Base-by-base conservation (phyloP, 2,329 filamentous ascomycete species). In the Elsinoe necatrix region DNA sequence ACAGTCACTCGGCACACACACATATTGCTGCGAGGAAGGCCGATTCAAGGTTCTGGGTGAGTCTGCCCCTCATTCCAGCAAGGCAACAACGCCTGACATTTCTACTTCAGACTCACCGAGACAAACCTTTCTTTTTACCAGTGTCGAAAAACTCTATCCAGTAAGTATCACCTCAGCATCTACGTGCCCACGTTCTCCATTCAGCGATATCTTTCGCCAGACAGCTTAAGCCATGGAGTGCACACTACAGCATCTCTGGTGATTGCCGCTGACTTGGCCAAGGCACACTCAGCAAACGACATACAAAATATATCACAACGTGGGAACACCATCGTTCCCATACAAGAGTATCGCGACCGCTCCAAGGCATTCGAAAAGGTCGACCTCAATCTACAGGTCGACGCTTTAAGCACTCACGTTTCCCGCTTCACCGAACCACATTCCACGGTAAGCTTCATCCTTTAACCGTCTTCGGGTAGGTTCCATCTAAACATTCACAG, bases 61-160 rank as follows among this genome's bases (percentile, higher is more conserved):
- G 45, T 50, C 45, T 50, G 45, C 45, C 45, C 45, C 45, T 50
- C 45, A 50, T 50, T 35, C 45, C 45, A 50, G 41, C 27, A 50
- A 50, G 45, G 45, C 45, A 50, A 35, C 45, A 31, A 50, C 45
- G 45, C 45, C 45, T 50, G 27, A 31, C 45, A 16, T 25, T 21
- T 31, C 25, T 25, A 34, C 27, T 35, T 9, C 45, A 50, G 45
- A 50, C 25, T 35, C 45, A 50, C 45, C 18, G 21, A 34, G 11
- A 50, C 45, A 35, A 2, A 50, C 45, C 45, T 50, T 50, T 3
- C 45, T 45, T 25, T 45, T 45, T 45, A 4, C 41, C n/a, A 6
- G 41, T 27, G 9, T n/a, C 41, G 20, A n/a, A 45, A 20, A 45
- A 45, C 41, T 45, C n/a, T 45, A 8, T 25, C 5, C 8, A 20